phyloP scores from a whole-genome alignment of 371 early-diverging fungal genomes.

The Mucor saturninus region DNA sequence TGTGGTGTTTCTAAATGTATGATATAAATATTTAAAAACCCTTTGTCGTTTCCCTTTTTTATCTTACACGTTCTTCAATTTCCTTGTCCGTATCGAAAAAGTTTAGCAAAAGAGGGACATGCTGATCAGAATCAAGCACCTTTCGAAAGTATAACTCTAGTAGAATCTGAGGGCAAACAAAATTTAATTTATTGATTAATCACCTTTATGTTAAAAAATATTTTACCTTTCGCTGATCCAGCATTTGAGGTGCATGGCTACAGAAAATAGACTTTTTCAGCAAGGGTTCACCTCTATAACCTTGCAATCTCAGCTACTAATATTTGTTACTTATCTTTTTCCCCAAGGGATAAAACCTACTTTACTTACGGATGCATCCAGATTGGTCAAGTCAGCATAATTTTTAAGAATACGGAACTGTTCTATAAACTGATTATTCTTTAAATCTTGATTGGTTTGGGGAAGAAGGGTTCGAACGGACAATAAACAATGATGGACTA shows the following conservation, averaged over 20 bases:
- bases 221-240: background rate
- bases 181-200: background rate
- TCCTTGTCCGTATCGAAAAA: too few species aligned
- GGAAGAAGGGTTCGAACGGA: background rate
- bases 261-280: background rate
- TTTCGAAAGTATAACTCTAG: too few species aligned
- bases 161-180: too few species aligned
- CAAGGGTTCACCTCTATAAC: background rate
- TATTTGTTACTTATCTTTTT: too few species aligned
- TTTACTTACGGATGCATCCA: background rate
- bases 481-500: background rate
- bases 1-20: too few species aligned
- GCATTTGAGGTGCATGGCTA: background rate
- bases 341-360: too few species aligned
- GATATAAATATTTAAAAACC: too few species aligned
- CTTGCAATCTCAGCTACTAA: background rate
- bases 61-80: too few species aligned
- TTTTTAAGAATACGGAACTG: background rate
- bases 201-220: background rate
- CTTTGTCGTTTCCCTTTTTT: too few species aligned
- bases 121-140: too few species aligned
- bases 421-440: background rate
- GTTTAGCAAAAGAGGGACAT: too few species aligned
- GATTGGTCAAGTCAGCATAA: background rate
- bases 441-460: background rate